phyloP scores from a whole-genome alignment of 441 rosid genomes.

The Metrosideros polymorpha region DNA sequence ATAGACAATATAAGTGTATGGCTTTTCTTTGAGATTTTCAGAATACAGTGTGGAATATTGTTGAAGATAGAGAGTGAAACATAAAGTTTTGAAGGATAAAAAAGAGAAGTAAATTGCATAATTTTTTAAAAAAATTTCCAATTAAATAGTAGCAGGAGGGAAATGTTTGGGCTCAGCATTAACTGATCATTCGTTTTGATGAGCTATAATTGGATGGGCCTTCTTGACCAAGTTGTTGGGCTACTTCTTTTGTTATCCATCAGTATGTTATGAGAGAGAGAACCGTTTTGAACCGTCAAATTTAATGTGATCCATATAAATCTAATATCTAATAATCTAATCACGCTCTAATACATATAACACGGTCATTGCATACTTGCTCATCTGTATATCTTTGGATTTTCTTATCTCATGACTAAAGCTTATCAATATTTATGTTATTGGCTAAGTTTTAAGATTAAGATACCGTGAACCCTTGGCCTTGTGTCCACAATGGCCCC shows the following conservation, averaged over 20 bases:
- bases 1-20: neutral
- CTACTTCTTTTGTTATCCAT: neutral
- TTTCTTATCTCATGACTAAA: neutral
- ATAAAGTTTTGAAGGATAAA: rapidly evolving
- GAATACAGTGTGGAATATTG: neutral
- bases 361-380: too few relatives aligned
- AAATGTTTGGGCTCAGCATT: neutral
- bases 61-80: neutral
- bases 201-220: neutral
- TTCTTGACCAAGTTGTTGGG: neutral
- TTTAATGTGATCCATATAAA: neutral
- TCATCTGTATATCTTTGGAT: neutral
- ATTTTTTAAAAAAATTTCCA: neutral
- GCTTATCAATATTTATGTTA: neutral
- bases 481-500: neutral
- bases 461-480: neutral
- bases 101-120: neutral
- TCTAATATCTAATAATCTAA: too few relatives aligned
- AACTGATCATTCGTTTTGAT: neutral
- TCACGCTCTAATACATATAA: too few relatives aligned
- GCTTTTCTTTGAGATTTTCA: neutral
- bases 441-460: neutral
- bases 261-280: neutral
- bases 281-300: neutral
- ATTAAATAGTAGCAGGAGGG: neutral